Base-by-base conservation (phyloP, 2,329 filamentous ascomycete species). In the Cryphonectria parasitica region DNA sequence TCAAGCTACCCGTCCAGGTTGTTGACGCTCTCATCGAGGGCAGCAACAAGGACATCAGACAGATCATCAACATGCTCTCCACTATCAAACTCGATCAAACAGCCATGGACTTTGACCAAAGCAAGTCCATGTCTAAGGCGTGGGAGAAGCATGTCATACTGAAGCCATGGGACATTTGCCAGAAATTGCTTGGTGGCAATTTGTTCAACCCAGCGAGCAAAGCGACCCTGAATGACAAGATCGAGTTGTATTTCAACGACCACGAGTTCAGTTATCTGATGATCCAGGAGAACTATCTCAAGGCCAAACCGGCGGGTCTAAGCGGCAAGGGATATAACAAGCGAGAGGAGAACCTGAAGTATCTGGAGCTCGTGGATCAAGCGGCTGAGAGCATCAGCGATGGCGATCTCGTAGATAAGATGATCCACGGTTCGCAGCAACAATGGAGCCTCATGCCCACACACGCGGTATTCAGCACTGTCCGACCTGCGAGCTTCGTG, bases 391-490 rank as follows among this genome's bases (percentile, higher is more conserved):
- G 95, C 78, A 99, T 99, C 82, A 98, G 94, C 77, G 96, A 99
- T 77, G 96, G 96, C 72, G 96, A 99, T 79, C 84, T 99, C 49
- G 93, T 98, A 2, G 96, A 99, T 80, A 89, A 94, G 67, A 98
- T 99, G 95, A 99, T 99, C 71, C 96, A 99, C 80, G 96, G 96
- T 36, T 93, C 94, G 61, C 96, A 99, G 78, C 96, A 99, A 79
- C 96, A 99, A 73, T 99, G 96, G 96, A 96, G 93, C 78, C 83
- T 99, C 73, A 99, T 99, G 96, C 96, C 96, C 19, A 92, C 93
- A 1, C 96, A 99, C 80, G 96, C 95, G 36, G 87, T 98, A 54
- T 98, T 98, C 83, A 97, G 95, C 78, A 97, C 97, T 68, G 95
- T 99, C 34, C 87, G 93, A 36, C 96, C 96, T 5, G 91, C 96